A percentile compares a stretch with the other conserved stretches of the same genome.
Evolutionary conservation across 345 rosid species (phyloP).

Genomic region (Gynandropsis gynandra): DNA sequence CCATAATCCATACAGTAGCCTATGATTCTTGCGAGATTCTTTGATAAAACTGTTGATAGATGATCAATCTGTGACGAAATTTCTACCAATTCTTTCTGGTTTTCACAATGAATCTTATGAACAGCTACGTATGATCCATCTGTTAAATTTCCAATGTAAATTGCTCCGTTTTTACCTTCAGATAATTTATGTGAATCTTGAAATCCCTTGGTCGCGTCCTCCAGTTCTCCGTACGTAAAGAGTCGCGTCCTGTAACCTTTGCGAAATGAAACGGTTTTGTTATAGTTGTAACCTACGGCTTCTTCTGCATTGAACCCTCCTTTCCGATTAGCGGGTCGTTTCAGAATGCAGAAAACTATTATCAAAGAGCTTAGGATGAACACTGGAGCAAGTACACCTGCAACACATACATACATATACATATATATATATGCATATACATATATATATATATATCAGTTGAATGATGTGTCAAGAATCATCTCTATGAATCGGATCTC

Average conservation of each 20-base stretch:
- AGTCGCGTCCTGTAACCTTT: slow-evolving; percentile 63
- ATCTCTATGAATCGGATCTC: background rate
- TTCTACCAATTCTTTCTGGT: slow-evolving; percentile 47
- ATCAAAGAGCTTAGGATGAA: slow-evolving; percentile 41
- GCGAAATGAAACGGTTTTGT: slow-evolving; percentile 38
- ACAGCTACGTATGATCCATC: slow-evolving; percentile 64
- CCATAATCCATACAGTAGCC: slow-evolving; percentile 66
- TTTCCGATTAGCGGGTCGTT: slow-evolving; percentile 32
- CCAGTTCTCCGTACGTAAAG: slow-evolving; percentile 62
- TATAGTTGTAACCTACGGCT: background rate
- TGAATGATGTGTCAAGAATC: too few species aligned
- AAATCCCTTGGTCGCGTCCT: slow-evolving; percentile 62
- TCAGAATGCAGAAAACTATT: slow-evolving; percentile 46
- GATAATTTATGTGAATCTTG: slow-evolving; percentile 46
- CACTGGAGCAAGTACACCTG: slow-evolving; percentile 48
- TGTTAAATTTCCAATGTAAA: slow-evolving; percentile 47
- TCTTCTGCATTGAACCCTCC: slow-evolving; percentile 31
- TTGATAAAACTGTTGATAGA: slow-evolving; percentile 46
- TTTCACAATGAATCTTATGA: slow-evolving; percentile 54
- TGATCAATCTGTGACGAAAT: slow-evolving; percentile 51
- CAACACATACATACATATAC: background rate
- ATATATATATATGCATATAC: background rate
- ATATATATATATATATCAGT: background rate
- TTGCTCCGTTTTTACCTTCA: slow-evolving; percentile 36
- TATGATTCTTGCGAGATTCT: slow-evolving; percentile 56